Base-by-base conservation (phyloP, 225 moss, liverwort and hornwort genomes). In the Physcomitrium patens region DNA sequence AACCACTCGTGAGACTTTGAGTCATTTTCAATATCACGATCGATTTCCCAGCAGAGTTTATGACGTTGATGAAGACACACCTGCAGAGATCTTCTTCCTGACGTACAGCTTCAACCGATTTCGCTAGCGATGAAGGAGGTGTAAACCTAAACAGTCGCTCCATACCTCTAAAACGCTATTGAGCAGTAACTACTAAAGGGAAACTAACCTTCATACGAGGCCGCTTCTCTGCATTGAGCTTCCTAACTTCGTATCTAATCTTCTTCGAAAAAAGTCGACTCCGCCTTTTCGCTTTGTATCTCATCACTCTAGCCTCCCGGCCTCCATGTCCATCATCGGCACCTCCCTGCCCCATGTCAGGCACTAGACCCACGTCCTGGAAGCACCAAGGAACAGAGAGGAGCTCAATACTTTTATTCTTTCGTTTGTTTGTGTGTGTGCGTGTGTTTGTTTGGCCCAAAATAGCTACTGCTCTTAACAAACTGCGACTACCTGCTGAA, bases 181-280 rank as follows among this genome's bases (percentile, higher is more conserved):
- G 12, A 12, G 49, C 49, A 49, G 12, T 49, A 14, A 49, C 49
- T 49, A 12, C 49, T 10, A 11, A 42, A 5, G 58, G 68, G 50
- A 15, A 27, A 74, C 82, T 84, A 63, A 89, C 86, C 89, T 86
- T 86, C 86, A 86, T 67, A 60, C 86, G 84, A 65, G 89, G 89
- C 65, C 89, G 79, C 5, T 73, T 69, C 77, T 84, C 86, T 22
- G 89, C 89, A 82, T 89, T 89, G 55, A 84, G 74, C 79, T 84
- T 86, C 73, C 89, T 80, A 74, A 89, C 86, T 82, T 89, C 82
- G 53, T 89, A 89, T 81, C 89, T 83, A 77, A 86, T 84, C 17
- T 84, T 86, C 63, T 86, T 84, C 42, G 86, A 84, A 45, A 89
- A 86, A 7, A 81, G 77, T 2, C 89, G 86, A 47, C 70, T 89